Evolutionary conservation across 441 rosid species (phyloP), one percentile per base, ranked within the genome.

Genomic region (Bocquillonia castaneifolia): DNA sequence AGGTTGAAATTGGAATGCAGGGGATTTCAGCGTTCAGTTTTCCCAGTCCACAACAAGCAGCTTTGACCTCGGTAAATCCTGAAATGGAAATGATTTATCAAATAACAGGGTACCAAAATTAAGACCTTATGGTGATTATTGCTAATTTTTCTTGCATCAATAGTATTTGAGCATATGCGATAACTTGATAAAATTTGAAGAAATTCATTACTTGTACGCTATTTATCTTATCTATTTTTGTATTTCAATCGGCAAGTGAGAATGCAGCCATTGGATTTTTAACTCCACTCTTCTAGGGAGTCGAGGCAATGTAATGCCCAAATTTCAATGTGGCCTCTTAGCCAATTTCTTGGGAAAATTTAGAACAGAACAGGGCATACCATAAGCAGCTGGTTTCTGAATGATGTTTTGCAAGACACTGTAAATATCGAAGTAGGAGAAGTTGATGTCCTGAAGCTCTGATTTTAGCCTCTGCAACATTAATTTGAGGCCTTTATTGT

Each of bases 21-120:
- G 88, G 88, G 6, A 66, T 6, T 0, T 70, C 70, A 0, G 96
- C 91, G 10, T 76, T 86, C 72, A 91, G 77, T n/a, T 76, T 60
- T 5, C 97, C 98, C 3, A 69, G 75, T 55, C 98, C 98, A 71
- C 98, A 93, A 50, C 98, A 88, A 1, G 98, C 96, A 22, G 90
- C 77, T 78, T 79, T 79, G 15, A 81, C 83, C 72, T 93, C 90
- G 0, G 40, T 65, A 54, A 85, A 84, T n/a, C 90, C 90, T 89
- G 83, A 67, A 71, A 68, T n/a, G 0, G 14, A 9, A 34, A 42
- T 40, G 44, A 10, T n/a, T n/a, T n/a, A n/a, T n/a, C n/a, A n/a
- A n/a, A n/a, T n/a, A n/a, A n/a, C n/a, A 5, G 47, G 15, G 12
- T 42, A 5, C 12, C 47, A 5, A 12, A 7, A 42, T 6, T 5